Conservation (phyloP, 306 rosid species). For the Gastrolobium villosum region DNA sequence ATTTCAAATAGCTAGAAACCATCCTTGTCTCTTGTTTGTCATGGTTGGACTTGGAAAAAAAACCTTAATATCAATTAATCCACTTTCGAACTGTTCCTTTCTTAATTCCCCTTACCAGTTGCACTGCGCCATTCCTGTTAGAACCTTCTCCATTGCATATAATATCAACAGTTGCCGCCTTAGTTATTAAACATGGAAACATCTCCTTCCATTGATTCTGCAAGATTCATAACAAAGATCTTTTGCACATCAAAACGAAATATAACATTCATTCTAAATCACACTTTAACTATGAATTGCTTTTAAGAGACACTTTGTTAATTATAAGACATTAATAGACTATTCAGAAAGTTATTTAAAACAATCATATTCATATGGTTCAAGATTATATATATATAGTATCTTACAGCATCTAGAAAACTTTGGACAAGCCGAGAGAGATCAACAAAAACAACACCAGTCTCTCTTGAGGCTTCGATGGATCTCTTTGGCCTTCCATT, state of each 20-base stretch:
- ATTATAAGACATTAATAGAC: background rate
- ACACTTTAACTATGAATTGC: background rate
- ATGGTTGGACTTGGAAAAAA: slow-evolving; percentile 31
- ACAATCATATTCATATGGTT: background rate
- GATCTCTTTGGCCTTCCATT: slow-evolving; percentile 64
- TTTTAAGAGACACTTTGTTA: background rate
- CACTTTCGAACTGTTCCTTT: slow-evolving; percentile 31
- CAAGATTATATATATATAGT: background rate
- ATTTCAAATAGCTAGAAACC: slow-evolving; percentile 5
- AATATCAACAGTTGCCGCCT: slow-evolving; percentile 89
- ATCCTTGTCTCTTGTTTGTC: slow-evolving; percentile 32
- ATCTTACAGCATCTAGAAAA: slow-evolving; percentile 86
- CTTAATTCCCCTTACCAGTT: slow-evolving; percentile 66
- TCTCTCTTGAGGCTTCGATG: slow-evolving; percentile 93
- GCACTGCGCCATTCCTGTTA: slow-evolving; percentile 79
- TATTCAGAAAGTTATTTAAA: background rate
- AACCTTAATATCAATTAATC: background rate
- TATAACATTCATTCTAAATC: slow-evolving; percentile 1
- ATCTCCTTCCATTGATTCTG: slow-evolving; percentile 98
- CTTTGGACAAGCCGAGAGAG: slow-evolving; percentile 78
- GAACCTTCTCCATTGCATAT: slow-evolving; percentile 85
- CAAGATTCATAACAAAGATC: slow-evolving; percentile 11
- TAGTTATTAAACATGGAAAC: slow-evolving; percentile 92
- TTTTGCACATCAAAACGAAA: slow-evolving; percentile 3
- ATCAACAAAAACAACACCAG: slow-evolving; percentile 79